A percentile compares a stretch with the other conserved stretches of the same genome.
Conservation (phyloP, 1,284 basidiomycete genomes). For the Erythrobasidium hasegawianum region DNA sequence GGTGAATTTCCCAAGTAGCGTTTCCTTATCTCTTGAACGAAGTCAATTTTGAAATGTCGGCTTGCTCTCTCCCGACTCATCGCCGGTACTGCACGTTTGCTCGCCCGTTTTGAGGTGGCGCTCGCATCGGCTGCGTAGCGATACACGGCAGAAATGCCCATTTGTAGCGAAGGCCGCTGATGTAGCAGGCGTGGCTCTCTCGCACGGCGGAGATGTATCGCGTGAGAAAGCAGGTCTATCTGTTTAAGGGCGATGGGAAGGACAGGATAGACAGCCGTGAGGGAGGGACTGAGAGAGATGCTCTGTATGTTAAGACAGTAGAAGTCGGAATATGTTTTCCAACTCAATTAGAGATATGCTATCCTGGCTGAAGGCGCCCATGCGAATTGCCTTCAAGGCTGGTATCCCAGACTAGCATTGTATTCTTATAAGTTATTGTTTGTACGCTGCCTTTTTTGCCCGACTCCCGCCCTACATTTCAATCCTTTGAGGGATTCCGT, state of each 20-base stretch:
- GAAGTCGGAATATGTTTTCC: background rate
- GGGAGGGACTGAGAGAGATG: slow-evolving; percentile 1
- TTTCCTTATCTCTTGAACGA: slow-evolving; percentile 1
- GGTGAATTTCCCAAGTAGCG: slow-evolving; percentile 1
- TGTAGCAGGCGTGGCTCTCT: slow-evolving; percentile 1
- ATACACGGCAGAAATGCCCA: background rate
- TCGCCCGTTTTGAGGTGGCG: slow-evolving; percentile 1
- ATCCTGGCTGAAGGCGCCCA: slow-evolving; percentile 1
- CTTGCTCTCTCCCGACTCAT: slow-evolving; percentile 1
- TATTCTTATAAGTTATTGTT: slow-evolving; percentile 2
- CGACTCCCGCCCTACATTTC: slow-evolving; percentile 1
- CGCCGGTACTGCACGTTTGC: slow-evolving; percentile 1
- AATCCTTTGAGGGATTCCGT: slow-evolving; percentile 1
- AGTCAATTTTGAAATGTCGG: background rate
- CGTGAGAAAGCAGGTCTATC: slow-evolving; percentile 1
- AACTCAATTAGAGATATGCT: slow-evolving; percentile 1
- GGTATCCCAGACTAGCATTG: slow-evolving; percentile 1
- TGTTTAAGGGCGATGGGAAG: slow-evolving; percentile 1
- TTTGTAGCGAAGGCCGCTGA: slow-evolving; percentile 1
- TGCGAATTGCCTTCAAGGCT: slow-evolving; percentile 1
- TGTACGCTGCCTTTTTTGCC: slow-evolving; percentile 1
- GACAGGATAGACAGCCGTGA: slow-evolving; percentile 1
- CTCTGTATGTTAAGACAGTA: background rate
- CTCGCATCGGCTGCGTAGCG: slow-evolving; percentile 1
- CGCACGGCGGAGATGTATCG: slow-evolving; percentile 1